Conservation (phyloP, 768 basidiomycete genomes). For the Rhodotorula toruloides region DNA sequence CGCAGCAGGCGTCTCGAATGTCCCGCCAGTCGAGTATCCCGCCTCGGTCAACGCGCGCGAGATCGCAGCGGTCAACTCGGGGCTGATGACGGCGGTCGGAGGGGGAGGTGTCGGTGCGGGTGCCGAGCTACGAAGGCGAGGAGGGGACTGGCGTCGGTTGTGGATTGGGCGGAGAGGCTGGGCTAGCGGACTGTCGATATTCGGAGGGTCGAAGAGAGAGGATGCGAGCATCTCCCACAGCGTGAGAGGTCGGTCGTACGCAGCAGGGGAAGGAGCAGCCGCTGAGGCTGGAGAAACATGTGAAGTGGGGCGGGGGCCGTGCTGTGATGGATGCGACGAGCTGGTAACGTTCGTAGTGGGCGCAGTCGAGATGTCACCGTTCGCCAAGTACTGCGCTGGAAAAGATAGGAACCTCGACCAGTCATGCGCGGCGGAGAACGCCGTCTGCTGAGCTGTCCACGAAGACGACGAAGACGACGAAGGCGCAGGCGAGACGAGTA, state of each 20-base stretch:
- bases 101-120: background rate
- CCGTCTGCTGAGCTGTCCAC: background rate
- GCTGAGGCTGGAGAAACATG: background rate
- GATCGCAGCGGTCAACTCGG: too few relatives aligned
- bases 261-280: background rate
- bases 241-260: background rate
- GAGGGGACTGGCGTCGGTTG: too few relatives aligned
- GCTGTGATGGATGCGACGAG: too few relatives aligned
- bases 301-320: too few relatives aligned
- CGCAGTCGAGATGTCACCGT: too few relatives aligned
- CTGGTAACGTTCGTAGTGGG: too few relatives aligned
- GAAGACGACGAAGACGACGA: background rate
- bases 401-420: constrained; percentile 14
- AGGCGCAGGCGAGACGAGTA: constrained; percentile 12
- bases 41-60: too few relatives aligned
- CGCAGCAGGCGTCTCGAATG: background rate
- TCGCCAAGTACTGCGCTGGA: too few relatives aligned
- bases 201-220: constrained; percentile 26
- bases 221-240: constrained; percentile 23
- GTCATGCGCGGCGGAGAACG: background rate
- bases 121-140: background rate
- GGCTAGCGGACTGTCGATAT: constrained; percentile 11
- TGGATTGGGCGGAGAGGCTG: background rate
- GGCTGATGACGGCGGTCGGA: too few relatives aligned
- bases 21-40: background rate